Base-by-base conservation (phyloP, 225 moss, liverwort and hornwort species). In the Pleurozium schreberi region DNA sequence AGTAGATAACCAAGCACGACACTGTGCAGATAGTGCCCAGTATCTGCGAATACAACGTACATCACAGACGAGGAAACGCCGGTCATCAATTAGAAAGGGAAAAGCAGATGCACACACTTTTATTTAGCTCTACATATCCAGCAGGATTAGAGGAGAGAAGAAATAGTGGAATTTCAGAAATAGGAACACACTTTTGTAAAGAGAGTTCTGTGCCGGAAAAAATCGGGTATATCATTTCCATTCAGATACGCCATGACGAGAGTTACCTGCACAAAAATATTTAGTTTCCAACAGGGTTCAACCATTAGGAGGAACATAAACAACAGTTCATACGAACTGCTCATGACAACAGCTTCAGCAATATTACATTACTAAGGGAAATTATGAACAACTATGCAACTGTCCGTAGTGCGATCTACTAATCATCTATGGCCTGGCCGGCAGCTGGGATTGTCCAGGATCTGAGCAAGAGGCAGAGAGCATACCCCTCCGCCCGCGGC, bases 201-300 rank as follows among this genome's bases (percentile, higher is more conserved):
- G 33, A 96, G 91, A 70, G 96, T 97, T 76, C 88, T 76, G 36
- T 75, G 88, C 38, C 89, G 91, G 42, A 96, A 94, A 85, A 96
- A 95, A 77, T 95, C 92, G 18, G 96, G 95, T 82, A 96, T 92
- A 64, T 96, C 96, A 70, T 94, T 96, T 55, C 96, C 95, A 88
- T 96, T 96, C 53, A 96, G 84, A 90, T 95, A 96, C 73, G 96
- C 96, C 95, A 96, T 96, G 45, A 96, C 93, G 28, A 96, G 89
- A 36, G 96, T 96, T 60, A 96, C 96, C 96, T 96, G 93, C 87
- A 75, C 67, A 89, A 36, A 27, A 28, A 30, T 67, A 57, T 57
- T 42, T 52, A 42, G 26, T 50, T 49, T 40, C 57, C 88, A 80
- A 79, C n/a, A n/a, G 59, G 59, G 79, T 87, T 80, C 87, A n/a